Conservation (phyloP, 257 asterid genomes). For the Parsonsia alboflavescens region DNA sequence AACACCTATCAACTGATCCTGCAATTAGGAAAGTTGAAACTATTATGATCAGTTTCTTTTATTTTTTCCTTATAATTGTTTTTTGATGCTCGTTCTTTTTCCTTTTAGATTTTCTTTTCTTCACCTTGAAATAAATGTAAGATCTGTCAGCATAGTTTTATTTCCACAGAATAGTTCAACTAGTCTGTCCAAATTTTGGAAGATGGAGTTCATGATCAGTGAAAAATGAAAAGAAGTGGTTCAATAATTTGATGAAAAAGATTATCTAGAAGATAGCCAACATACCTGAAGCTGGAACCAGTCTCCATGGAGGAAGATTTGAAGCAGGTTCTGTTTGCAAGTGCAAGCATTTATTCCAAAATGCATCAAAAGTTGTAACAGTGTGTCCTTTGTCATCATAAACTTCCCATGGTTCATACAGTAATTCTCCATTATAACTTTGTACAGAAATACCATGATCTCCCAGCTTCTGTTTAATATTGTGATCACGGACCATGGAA, state of each 20-base stretch:
- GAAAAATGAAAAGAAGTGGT: background rate
- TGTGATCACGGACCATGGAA: conserved; percentile 90
- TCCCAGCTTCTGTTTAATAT: conserved; percentile 60
- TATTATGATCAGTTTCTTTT: background rate
- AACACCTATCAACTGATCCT: conserved; percentile 44
- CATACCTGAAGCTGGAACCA: conserved; percentile 54
- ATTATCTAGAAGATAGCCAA: background rate
- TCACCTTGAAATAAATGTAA: background rate
- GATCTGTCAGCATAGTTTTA: background rate
- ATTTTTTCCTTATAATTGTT: background rate
- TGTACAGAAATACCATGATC: conserved; percentile 66
- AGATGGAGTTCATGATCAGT: background rate
- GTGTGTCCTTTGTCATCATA: conserved; percentile 55
- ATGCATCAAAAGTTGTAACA: conserved; percentile 57
- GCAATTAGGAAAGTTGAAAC: conserved; percentile 9
- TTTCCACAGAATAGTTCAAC: background rate
- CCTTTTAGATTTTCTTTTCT: background rate
- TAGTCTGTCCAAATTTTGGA: background rate
- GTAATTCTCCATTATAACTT: conserved; percentile 65
- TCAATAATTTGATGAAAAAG: background rate
- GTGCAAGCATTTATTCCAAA: conserved; percentile 69
- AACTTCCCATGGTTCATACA: conserved; percentile 91
- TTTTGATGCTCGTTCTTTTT: background rate
- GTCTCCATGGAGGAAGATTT: conserved; percentile 71
- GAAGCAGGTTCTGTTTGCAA: conserved; percentile 50